Percentiles rank a stretch among this genome's conserved stretches.
These are phyloP conservation scores for Taphrina wiesneri DNA, from an alignment of 1,139 yeast species.

Conservation along the genomic window DNA sequence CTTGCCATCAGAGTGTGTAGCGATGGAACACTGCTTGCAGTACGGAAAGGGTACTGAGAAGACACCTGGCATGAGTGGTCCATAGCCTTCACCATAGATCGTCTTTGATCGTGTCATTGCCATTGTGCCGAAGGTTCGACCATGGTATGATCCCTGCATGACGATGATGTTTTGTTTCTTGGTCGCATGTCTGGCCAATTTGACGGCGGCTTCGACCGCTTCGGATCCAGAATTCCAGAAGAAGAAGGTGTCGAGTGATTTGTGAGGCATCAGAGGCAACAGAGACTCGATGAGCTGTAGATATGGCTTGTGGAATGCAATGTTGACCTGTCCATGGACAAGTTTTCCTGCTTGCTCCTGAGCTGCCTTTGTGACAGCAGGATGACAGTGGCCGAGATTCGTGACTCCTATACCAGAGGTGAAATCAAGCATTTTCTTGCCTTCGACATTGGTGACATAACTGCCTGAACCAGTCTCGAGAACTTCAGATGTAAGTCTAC, in stretches of 20 bases:
- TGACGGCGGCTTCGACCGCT: constrained; percentile 95
- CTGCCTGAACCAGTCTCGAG: constrained; percentile 25
- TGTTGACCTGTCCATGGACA: constrained; percentile 29
- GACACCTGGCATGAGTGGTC: constrained; percentile 30
- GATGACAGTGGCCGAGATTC: constrained; percentile 32
- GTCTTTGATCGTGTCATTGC: constrained; percentile 63
- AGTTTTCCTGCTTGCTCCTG: constrained; percentile 26
- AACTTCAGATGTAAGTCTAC: constrained; percentile 18
- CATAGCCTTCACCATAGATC: constrained; percentile 14
- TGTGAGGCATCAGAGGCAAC: constrained; percentile 20
- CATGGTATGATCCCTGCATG: constrained; percentile 67
- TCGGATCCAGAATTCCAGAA: constrained; percentile 92
- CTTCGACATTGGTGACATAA: constrained; percentile 20
- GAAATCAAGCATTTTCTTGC: constrained; percentile 30
- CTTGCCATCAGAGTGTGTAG: constrained; percentile 19
- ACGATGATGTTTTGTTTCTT: constrained; percentile 23
- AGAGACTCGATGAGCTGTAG: constrained; percentile 14
- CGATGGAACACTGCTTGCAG: constrained; percentile 10
- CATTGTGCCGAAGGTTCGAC: constrained; percentile 89
- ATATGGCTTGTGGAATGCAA: constrained; percentile 17
- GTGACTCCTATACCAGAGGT: constrained; percentile 29
- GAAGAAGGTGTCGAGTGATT: constrained; percentile 50
- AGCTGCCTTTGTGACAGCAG: constrained; percentile 19
- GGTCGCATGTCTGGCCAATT: constrained; percentile 59
- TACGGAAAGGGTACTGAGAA: constrained; percentile 29